Base-by-base conservation (phyloP, 257 asterid species). In the Coffea eugenioides region DNA sequence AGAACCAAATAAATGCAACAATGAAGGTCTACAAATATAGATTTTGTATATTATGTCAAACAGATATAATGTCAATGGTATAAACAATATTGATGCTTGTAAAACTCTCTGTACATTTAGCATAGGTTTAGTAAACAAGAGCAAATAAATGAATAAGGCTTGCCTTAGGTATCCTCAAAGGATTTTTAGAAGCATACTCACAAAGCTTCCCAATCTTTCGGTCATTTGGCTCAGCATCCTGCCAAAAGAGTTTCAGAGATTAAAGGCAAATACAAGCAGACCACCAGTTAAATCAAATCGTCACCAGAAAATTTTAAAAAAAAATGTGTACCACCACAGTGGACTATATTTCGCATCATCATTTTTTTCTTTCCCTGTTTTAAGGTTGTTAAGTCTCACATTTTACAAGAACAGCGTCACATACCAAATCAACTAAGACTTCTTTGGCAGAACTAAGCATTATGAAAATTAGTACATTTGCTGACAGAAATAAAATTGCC, bases 201-300 rank as follows among this genome's bases (percentile, higher is more conserved):
- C 91, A 86, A 78, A 88, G 91, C 80, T 86, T 88, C 56, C 76
- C 85, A 43, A 88, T 88, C 78, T 85, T 88, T 59, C 91, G 74
- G 64, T 88, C 91, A 84, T 88, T 82, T 41, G 89, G 89, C 62
- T 86, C 88, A 23, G 84, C 89, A 82, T 82, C 88, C 91, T 88
- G 83, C 46, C 62, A 69, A 75, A 54, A 14, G 43, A 57, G 36
- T n/a, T 13, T 80, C 21, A 25, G 51, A 54, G 59, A 72, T 48
- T 52, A 21, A 62, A 21, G 72, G n/a, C 56, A 43, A 34, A 76
- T 8, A 25, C 18, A 69, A 69, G 41, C 61, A 56, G 16, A 51
- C 68, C 43, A n/a, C 69, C 66, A 31, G 52, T 21, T 21, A 65
- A 16, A 20, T 54, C 27, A 34, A 48, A 51, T 25, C 0, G 11